Evolutionary conservation across 2,329 filamentous ascomycete genomes (phyloP), one percentile per base, ranked within the genome.

Genomic region (Neofusicoccum umdonicola): DNA sequence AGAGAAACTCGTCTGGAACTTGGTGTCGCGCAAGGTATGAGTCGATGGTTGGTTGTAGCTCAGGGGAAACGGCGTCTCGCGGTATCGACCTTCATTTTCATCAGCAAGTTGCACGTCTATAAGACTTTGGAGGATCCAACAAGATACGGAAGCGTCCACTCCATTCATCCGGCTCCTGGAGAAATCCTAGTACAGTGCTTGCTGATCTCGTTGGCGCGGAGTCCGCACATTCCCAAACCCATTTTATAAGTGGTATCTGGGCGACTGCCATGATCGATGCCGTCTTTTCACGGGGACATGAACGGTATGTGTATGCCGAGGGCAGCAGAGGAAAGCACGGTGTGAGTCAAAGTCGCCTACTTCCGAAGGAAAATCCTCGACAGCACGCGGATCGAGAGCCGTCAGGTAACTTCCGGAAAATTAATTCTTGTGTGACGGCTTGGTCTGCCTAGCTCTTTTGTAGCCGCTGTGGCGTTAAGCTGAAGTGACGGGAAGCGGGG

Each of bases 391-490:
- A 11, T 13, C 9, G 12, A n/a, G 7, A 41, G 22, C 5, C 17
- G 11, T 11, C 8, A 22, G 27, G 15, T 15, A 54, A 9, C 8
- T 3, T 12, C 39, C 9, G 6, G 12, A 17, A 58, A n/a, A 58
- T 5, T 15, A 12, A 8, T 13, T 7, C n/a, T 45, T 9, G 39
- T 58, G 54, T 17, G 39, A 56, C 37, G 8, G 52, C 37, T 13
- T 42, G 4, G 31, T 22, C 19, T 42, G 52, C 52, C 37, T 42
- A 56, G 52, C 6, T 11, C 4, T 15, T 2, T 13, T 15, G n/a
- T 13, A 60, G 34, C 27, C 41, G 42, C 42, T 22, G 56, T 60
- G 56, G 56, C 56, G 56, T 47, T 47, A 11, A 60, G 56, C 56
- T 60, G 56, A 60, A 35, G 41, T 37, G 27, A 34, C 34, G 37